Conservation (phyloP, 2,329 filamentous ascomycete species). For the Epichloe coenophiala region DNA sequence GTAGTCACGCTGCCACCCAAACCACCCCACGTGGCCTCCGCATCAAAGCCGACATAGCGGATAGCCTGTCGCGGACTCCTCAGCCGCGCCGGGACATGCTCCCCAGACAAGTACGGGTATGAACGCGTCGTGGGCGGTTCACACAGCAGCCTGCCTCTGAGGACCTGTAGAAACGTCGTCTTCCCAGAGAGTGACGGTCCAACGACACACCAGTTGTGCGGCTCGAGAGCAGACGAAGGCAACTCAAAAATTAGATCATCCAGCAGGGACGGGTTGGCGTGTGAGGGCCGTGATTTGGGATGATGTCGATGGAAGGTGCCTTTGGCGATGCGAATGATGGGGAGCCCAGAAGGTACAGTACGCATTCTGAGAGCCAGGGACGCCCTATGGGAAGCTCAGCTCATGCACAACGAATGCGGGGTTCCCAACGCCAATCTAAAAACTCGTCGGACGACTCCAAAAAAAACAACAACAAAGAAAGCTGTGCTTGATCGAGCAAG, state of each 20-base stretch:
- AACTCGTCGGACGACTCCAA: too few relatives aligned
- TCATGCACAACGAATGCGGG: too few relatives aligned
- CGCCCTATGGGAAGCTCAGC: too few relatives aligned
- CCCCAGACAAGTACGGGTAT: constrained; percentile 63
- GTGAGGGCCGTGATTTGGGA: constrained; percentile 36
- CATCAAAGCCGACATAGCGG: constrained; percentile 82
- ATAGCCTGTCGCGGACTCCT: constrained; percentile 55
- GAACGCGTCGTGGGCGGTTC: constrained; percentile 62
- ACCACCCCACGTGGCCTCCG: constrained; percentile 43
- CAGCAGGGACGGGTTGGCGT: constrained; percentile 61
- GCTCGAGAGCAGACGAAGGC: constrained; percentile 35
- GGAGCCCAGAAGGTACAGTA: constrained; percentile 22
- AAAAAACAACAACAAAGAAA: too few relatives aligned
- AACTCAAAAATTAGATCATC: constrained; percentile 56
- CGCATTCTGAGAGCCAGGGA: background rate
- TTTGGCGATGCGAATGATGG: constrained; percentile 59
- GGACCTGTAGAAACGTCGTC: constrained; percentile 67
- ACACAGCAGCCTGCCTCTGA: constrained; percentile 63
- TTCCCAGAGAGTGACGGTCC: constrained; percentile 68
- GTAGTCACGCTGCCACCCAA: constrained; percentile 42
- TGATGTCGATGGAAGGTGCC: constrained; percentile 75
- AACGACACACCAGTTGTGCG: constrained; percentile 70
- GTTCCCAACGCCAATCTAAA: too few relatives aligned
- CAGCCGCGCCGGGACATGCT: constrained; percentile 41
- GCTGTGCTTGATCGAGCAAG: too few relatives aligned